phyloP scores from a whole-genome alignment of 306 rosid genomes.

The Amphicarpaea edgeworthii region DNA sequence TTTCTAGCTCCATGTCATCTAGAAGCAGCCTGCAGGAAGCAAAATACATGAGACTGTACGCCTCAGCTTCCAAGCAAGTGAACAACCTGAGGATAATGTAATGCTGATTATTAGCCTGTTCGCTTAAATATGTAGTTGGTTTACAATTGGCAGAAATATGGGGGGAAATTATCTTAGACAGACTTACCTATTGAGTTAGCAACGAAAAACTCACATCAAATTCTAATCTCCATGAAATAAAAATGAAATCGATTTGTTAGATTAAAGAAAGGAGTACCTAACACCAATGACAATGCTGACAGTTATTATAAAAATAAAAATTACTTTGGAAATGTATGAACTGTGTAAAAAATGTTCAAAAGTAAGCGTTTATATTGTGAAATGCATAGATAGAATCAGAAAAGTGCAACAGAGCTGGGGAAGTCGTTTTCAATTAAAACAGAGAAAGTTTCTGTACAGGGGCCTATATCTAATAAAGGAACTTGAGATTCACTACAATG shows the following conservation, averaged over 20 bases:
- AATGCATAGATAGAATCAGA: constrained; percentile 13
- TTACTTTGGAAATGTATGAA: neutral
- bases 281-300: constrained; percentile 19
- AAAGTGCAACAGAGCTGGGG: constrained; percentile 1
- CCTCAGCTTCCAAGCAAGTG: no score
- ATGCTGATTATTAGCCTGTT: no score
- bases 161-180: neutral
- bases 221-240: neutral
- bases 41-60: no score
- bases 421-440: neutral
- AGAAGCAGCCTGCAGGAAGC: neutral
- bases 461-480: constrained; percentile 17
- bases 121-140: no score
- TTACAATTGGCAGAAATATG: neutral
- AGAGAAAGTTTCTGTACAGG: constrained; percentile 14
- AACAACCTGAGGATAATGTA: no score
- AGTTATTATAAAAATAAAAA: neutral
- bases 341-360: neutral
- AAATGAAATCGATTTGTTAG: neutral
- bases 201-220: neutral
- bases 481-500: neutral
- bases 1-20: constrained; percentile 30
- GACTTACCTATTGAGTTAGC: constrained; percentile 5
- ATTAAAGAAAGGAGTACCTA: constrained; percentile 1
- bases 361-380: neutral